These are phyloP conservation scores for Macrophomina phaseolina DNA, from an alignment of 2,329 filamentous ascomycete species.

Conservation along the genomic window DNA sequence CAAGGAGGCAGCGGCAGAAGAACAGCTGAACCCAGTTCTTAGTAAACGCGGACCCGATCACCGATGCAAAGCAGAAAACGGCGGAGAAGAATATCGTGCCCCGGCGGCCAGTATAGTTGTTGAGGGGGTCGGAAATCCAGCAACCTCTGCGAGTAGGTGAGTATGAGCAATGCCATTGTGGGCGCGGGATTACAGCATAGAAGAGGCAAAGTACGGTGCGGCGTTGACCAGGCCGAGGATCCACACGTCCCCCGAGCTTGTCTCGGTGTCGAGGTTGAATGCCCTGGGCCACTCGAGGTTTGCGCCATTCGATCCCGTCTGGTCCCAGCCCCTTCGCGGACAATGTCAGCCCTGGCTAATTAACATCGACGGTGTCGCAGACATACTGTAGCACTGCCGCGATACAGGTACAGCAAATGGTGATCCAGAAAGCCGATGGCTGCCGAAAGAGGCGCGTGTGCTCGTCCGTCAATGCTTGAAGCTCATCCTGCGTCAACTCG, in stretches of 20 bases:
- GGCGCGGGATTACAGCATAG: slow-evolving; percentile 53
- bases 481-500: slow-evolving; percentile 66
- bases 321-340: slow-evolving; percentile 55
- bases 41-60: slow-evolving; percentile 64
- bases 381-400: slow-evolving; percentile 65
- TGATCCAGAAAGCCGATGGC: slow-evolving; percentile 67
- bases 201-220: slow-evolving; percentile 69
- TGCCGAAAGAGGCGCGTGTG: slow-evolving; percentile 71
- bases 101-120: slow-evolving; percentile 70
- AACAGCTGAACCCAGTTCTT: slow-evolving; percentile 76
- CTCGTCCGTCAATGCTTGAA: slow-evolving; percentile 65
- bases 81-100: slow-evolving; percentile 79
- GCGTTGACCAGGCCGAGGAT: slow-evolving; percentile 67
- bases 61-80: slow-evolving; percentile 61
- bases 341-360: too few species aligned
- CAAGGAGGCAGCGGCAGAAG: slow-evolving; percentile 72
- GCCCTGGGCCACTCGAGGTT: slow-evolving; percentile 65
- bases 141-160: slow-evolving; percentile 54
- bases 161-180: background rate
- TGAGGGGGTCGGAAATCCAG: slow-evolving; percentile 76
- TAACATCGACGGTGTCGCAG: too few species aligned
- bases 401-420: slow-evolving; percentile 71
- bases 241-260: slow-evolving; percentile 50
- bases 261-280: slow-evolving; percentile 52
- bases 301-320: slow-evolving; percentile 57